Evolutionary conservation across 2,329 filamentous ascomycete species (phyloP), one percentile per base, ranked within the genome.

Genomic region (Colletotrichum navitas): DNA sequence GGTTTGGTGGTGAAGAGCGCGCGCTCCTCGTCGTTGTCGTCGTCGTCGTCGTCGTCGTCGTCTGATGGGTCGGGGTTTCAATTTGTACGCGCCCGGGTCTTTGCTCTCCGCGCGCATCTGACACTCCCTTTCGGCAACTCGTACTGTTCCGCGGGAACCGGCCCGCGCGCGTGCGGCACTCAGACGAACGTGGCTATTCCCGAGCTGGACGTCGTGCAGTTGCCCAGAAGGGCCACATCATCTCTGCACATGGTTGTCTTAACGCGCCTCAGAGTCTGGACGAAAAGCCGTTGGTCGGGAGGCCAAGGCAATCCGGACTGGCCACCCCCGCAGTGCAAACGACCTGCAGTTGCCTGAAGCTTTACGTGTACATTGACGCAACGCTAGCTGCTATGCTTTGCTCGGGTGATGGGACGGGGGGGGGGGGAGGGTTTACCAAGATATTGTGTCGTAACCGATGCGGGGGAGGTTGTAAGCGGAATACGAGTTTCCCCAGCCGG

Each of bases 51-150:
- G 43, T n/a, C 43, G 18, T n/a, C 6, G 45, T 41, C 55, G 32
- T 51, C 39, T 18, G 39, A 41, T 18, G 39, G 39, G 39, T 14
- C 14, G 14, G 39, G 21, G 5, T 32, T 21, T 21, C 32, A 39
- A 49, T 64, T 68, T 68, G 66, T 68, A 68, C 1, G n/a, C 43
- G 56, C 26, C 51, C 21, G 29, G 43, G 21, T n/a, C 43, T 21
- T n/a, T 45, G 8, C 14, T 14, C 14, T 21, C 11, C 18, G 18
- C 5, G 5, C 12, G 34, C 1, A 32, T 21, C 21, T 34, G 12
- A n/a, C 21, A 34, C 29, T 34, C 16, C 5, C 16, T 6, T 16
- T 8, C 7, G 0, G 16, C 18, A 12, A 21, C 6, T 8, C n/a
- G 18, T 24, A 7, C 41, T 16, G 6, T 21, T 10, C 2, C 18